Evolutionary conservation across 2,329 filamentous ascomycete species (phyloP), one percentile per base, ranked within the genome.

Genomic region (Setomelanomma holmii): DNA sequence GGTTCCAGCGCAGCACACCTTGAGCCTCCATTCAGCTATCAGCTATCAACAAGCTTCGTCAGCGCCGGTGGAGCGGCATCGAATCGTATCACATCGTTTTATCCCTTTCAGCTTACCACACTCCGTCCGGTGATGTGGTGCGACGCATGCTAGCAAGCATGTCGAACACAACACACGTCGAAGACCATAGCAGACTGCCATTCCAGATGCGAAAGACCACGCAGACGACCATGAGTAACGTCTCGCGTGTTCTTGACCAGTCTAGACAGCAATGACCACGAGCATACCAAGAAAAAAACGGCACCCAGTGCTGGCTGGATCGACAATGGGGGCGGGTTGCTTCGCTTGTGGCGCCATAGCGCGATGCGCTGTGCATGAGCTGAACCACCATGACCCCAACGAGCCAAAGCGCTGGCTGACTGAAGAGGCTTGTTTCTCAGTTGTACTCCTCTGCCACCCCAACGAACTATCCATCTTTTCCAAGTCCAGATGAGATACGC

Each of bases 1-100:
- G 3, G 10, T 20, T 82, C 78, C 42, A 85, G 85, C 69, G 75
- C 16, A 39, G 7, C 8, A 43, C 40, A 34, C 12, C 41, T 19
- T 20, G 14, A 16, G 8, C 5, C 20, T 24, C 20, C 20, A 38
- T 19, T 45, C 33, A 34, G 36, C 39, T 38, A 23, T 48, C 17
- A 50, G 46, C 47, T 30, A 8, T 8, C 27, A 43, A 41, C 38
- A 34, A 22, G 14, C 41, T 14, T 21, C 44, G 45, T 43, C 30
- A 38, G 24, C 21, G 10, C 24, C 19, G 11, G 22, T 20, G 19
- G 4, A 16, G 30, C 16, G n/a, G 6, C n/a, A 40, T 40, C 21
- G 30, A 42, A 39, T 38, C 42, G 49, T 30, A 33, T 34, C 14
- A 24, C 34, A 4, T 24, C 35, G 27, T 8, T 49, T 24, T 27